Conservation (phyloP, 208 protist genomes). For the Acanthamoeba castellanii region DNA sequence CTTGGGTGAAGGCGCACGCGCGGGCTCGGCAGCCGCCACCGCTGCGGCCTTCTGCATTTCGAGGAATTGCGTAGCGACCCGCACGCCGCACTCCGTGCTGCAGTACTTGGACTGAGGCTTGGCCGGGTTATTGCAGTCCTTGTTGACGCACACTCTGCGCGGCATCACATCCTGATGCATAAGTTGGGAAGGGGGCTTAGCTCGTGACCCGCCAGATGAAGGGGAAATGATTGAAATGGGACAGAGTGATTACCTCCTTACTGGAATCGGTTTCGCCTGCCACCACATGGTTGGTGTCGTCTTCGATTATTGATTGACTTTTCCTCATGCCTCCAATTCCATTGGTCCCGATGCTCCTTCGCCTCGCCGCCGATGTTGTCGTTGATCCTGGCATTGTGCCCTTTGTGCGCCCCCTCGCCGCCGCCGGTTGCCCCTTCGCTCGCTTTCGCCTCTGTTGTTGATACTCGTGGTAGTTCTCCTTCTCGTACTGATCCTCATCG, state of each 20-base stretch:
- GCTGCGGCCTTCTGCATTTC: neutral
- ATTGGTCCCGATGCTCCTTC: no score
- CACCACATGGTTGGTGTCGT: neutral
- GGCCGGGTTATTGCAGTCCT: slow-evolving; percentile 49
- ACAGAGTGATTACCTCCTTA: neutral
- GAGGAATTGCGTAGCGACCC: neutral
- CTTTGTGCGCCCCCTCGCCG: neutral
- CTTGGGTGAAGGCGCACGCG: neutral
- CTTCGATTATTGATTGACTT: neutral
- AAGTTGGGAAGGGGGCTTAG: neutral
- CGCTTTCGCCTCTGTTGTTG: neutral
- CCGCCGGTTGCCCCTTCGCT: neutral
- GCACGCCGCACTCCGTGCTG: slow-evolving; percentile 72
- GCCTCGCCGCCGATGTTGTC: neutral
- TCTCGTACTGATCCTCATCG: neutral
- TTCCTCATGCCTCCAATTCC: neutral
- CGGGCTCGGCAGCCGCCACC: neutral
- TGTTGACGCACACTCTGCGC: neutral
- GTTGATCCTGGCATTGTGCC: neutral
- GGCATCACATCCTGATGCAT: neutral
- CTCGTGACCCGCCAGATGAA: neutral
- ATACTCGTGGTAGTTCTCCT: neutral
- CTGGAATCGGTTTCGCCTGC: neutral
- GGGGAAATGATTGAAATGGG: neutral
- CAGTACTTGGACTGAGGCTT: slow-evolving; percentile 76